These are phyloP conservation scores for Cokeromyces recurvatus DNA, from an alignment of 371 early-diverging fungal genomes.

Conservation along the genomic window DNA sequence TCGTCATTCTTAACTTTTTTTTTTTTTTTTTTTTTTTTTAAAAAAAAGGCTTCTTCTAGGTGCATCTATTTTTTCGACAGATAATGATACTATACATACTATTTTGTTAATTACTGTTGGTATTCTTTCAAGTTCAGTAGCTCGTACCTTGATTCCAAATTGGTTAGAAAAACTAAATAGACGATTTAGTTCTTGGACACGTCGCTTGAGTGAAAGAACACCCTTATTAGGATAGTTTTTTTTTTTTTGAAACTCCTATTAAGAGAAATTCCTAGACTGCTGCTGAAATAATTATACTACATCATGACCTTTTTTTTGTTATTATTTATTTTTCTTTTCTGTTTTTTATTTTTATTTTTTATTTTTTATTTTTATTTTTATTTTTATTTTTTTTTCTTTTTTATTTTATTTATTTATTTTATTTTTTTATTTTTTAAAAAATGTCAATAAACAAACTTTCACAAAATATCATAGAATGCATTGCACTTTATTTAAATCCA, in stretches of 20 bases:
- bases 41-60: slow-evolving; percentile 29
- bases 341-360: background rate
- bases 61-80: slow-evolving; percentile 27
- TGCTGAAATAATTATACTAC: no score
- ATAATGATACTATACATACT: slow-evolving; percentile 24
- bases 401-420: background rate
- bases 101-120: slow-evolving; percentile 34
- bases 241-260: no score
- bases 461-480: background rate
- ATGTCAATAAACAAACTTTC: slow-evolving; percentile 1
- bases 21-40: background rate
- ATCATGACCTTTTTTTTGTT: no score
- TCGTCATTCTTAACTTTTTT: background rate
- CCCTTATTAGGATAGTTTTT: slow-evolving; percentile 21
- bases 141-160: slow-evolving; percentile 37
- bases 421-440: background rate
- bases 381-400: background rate
- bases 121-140: slow-evolving; percentile 40
- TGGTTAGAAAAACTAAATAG: slow-evolving; percentile 35
- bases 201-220: slow-evolving; percentile 38
- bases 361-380: background rate
- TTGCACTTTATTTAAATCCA: slow-evolving; percentile 3
- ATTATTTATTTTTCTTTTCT: background rate
- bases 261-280: background rate
- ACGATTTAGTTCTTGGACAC: slow-evolving; percentile 32